These are phyloP conservation scores for Bacidia gigantensis DNA, from an alignment of 495 filamentous ascomycete genomes.

Conservation along the genomic window DNA sequence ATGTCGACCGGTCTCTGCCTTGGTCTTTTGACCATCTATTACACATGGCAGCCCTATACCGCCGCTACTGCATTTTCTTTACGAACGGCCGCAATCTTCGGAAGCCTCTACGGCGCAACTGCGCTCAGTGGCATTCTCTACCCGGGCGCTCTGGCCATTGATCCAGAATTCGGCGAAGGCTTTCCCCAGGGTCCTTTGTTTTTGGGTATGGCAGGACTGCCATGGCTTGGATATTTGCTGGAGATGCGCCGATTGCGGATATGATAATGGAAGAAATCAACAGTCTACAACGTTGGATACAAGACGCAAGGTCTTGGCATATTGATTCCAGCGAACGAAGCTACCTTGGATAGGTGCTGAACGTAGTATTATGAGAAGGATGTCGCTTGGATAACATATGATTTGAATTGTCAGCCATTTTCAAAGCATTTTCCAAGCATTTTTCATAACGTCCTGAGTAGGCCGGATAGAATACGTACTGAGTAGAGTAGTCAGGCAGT, in stretches of 20 bases:
- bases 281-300: no score
- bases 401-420: no score
- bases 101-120: slow-evolving; percentile 38
- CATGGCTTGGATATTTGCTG: slow-evolving; percentile 19
- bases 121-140: slow-evolving; percentile 34
- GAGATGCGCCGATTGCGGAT: background rate
- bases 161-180: slow-evolving; percentile 41
- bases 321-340: no score
- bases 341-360: no score
- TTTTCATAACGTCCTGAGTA: no score
- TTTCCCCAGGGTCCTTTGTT: slow-evolving; percentile 35
- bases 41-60: slow-evolving; percentile 26
- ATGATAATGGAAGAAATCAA: background rate
- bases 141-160: slow-evolving; percentile 34
- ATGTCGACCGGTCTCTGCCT: slow-evolving; percentile 35
- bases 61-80: slow-evolving; percentile 11
- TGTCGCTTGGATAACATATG: no score
- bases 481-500: no score
- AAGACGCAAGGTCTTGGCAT: no score
- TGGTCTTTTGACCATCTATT: slow-evolving; percentile 34
- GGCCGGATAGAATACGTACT: no score
- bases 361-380: no score
- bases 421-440: no score
- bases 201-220: slow-evolving; percentile 15
- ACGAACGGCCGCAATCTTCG: slow-evolving; percentile 28